Evolutionary conservation across 2,329 filamentous ascomycete genomes (phyloP).

Genomic region (Verticillium longisporum): DNA sequence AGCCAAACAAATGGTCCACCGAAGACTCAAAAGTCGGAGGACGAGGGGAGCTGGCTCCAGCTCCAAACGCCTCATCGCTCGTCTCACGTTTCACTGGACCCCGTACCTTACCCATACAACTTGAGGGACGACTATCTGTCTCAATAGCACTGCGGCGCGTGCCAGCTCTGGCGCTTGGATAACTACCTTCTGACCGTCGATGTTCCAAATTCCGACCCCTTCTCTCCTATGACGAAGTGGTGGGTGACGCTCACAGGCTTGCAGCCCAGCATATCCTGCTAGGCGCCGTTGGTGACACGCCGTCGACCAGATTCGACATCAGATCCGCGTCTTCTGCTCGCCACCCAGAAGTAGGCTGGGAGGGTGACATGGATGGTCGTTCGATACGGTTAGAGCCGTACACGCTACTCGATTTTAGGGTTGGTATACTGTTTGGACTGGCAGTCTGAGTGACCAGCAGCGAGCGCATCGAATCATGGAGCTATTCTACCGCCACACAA

Average conservation of each 20-base stretch:
- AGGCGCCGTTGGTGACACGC: background rate
- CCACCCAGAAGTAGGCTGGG: background rate
- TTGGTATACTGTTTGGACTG: no score
- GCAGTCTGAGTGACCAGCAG: no score
- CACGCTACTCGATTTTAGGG: background rate
- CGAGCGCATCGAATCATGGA: background rate
- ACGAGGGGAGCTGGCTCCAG: background rate
- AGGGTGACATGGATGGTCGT: background rate
- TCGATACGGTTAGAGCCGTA: background rate
- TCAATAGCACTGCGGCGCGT: background rate
- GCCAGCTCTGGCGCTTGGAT: background rate
- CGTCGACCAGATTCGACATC: background rate
- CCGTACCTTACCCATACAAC: constrained; percentile 3
- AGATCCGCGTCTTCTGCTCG: background rate
- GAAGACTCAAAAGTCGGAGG: background rate
- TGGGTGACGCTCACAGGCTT: background rate
- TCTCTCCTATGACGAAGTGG: background rate
- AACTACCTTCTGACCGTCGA: background rate
- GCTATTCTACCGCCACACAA: background rate
- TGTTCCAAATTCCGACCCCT: background rate
- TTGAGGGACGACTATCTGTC: background rate
- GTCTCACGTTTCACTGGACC: constrained; percentile 1
- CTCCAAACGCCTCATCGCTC: background rate
- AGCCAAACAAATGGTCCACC: background rate
- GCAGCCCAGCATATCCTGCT: background rate